phyloP scores from a whole-genome alignment of 2,329 filamentous ascomycete genomes.

The Didymella exigua region DNA sequence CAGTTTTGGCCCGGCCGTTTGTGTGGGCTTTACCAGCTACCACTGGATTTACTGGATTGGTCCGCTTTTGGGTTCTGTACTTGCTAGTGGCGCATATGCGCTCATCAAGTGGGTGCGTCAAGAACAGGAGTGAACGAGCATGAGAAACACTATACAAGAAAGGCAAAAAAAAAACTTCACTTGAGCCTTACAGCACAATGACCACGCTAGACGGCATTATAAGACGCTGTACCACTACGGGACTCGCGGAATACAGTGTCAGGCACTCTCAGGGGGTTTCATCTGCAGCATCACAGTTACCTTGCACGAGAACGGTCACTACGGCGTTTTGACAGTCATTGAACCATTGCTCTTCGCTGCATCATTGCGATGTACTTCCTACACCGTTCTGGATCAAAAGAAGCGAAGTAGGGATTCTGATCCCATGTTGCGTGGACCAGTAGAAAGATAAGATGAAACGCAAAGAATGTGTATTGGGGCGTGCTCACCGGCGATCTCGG shows the following conservation, averaged over 20 bases:
- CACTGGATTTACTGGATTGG: slow-evolving; percentile 54
- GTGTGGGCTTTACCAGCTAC: slow-evolving; percentile 46
- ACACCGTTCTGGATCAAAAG: slow-evolving; percentile 10
- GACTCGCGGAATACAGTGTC: background rate
- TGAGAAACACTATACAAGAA: background rate
- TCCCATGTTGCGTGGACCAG: slow-evolving; percentile 2
- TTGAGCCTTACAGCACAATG: background rate
- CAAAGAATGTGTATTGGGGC: slow-evolving; percentile 8
- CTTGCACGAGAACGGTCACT: slow-evolving; percentile 1
- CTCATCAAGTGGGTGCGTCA: slow-evolving; percentile 44
- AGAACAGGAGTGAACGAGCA: slow-evolving; percentile 4
- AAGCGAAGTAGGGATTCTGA: slow-evolving; percentile 9
- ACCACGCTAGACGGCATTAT: background rate
- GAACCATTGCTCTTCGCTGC: background rate
- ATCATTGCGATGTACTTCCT: slow-evolving; percentile 6
- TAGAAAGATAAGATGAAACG: background rate
- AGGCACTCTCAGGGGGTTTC: background rate
- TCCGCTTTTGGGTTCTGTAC: slow-evolving; percentile 47
- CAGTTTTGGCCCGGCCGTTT: slow-evolving; percentile 53
- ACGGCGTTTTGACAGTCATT: background rate
- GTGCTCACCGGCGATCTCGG: slow-evolving; percentile 3
- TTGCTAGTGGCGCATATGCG: slow-evolving; percentile 56
- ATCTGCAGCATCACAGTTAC: slow-evolving; percentile 6
- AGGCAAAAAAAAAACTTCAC: background rate
- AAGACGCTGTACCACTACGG: background rate